Base-by-base conservation (phyloP, 2,329 filamentous ascomycete species). In the Hymenoscyphus fraxineus region DNA sequence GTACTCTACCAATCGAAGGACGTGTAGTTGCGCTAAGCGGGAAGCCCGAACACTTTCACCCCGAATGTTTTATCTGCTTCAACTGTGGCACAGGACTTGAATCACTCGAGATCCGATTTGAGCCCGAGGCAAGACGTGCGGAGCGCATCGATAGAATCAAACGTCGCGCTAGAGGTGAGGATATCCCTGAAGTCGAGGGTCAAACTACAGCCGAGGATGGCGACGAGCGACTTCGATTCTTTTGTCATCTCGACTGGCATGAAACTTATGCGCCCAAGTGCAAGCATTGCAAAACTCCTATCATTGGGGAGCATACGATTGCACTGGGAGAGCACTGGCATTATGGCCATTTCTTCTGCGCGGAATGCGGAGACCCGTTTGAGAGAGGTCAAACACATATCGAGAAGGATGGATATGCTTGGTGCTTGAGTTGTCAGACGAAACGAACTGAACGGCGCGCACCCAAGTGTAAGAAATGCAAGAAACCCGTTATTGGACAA, bases 241-340 rank as follows among this genome's bases (percentile, higher is more conserved):
- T 91, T 80, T 99, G 95, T 78, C 94, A 98, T 76, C 85, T 99
- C n/a, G 95, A 99, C 80, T 99, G 93, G 85, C 95, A 99, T 77
- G 95, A 99, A 78, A 81, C 90, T 62, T 99, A 92, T 78, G 93
- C 91, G 39, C 95, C 95, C 4, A 88, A 92, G 54, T 99, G 95
- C 83, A 95, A 95, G 79, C 93, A 91, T 76, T 99, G 95, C 84
- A 93, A 90, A 76, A 99, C 95, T 7, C 94, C 95, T 3, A 99
- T 99, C 73, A 88, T 98, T 70, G 93, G 93, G 54, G 93, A 98
- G 78, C 92, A 98, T 70, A 88, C 97, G 39, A 89, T 97, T 15
- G 95, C 95, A 1, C 92, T 96, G 64, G 95, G 95, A 0, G 86
- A 89, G n/a, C 93, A 97, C 78, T 99, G 92, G 91, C 95, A 99